These are phyloP conservation scores for Sporothrix schenckii DNA, from an alignment of 2,329 filamentous ascomycete species.

Conservation along the genomic window DNA sequence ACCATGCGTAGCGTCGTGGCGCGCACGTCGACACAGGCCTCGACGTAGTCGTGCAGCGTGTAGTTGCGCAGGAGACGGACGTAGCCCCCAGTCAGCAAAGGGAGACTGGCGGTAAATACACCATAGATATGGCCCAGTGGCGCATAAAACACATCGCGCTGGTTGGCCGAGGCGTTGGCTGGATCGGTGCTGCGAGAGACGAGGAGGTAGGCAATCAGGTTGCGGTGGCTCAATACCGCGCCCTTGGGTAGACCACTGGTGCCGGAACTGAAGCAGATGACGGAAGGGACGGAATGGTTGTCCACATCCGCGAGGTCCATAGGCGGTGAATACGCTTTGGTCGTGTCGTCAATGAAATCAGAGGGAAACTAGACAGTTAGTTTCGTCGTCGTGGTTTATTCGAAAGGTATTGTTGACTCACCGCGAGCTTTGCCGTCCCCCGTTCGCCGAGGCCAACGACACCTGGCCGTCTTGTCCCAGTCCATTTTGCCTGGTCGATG, in stretches of 20 bases:
- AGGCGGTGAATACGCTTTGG: neutral
- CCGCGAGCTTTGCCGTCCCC: slow-evolving; percentile 1
- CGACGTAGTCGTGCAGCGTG: slow-evolving; percentile 5
- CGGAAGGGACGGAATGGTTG: neutral
- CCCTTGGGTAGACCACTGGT: slow-evolving; percentile 26
- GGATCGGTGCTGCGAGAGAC: slow-evolving; percentile 18
- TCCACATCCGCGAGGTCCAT: neutral
- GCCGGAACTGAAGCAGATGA: slow-evolving; percentile 27
- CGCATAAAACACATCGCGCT: slow-evolving; percentile 27
- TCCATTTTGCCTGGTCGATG: neutral
- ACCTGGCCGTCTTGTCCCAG: neutral
- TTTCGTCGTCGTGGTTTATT: too few relatives aligned
- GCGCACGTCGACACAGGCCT: neutral
- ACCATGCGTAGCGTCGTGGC: slow-evolving; percentile 25
- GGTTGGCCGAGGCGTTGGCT: neutral
- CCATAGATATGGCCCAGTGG: slow-evolving; percentile 25
- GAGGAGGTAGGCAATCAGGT: slow-evolving; percentile 15
- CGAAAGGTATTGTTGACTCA: neutral
- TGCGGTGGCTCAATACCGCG: slow-evolving; percentile 25
- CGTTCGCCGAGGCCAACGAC: slow-evolving; percentile 16
- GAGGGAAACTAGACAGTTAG: neutral
- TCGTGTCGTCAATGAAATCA: slow-evolving; percentile 23
- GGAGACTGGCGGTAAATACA: slow-evolving; percentile 12
- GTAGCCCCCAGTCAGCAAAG: slow-evolving; percentile 2
- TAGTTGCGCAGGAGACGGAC: slow-evolving; percentile 25